Conservation (phyloP, 169 alveolate species). For the Plasmodium cynomolgi region DNA sequence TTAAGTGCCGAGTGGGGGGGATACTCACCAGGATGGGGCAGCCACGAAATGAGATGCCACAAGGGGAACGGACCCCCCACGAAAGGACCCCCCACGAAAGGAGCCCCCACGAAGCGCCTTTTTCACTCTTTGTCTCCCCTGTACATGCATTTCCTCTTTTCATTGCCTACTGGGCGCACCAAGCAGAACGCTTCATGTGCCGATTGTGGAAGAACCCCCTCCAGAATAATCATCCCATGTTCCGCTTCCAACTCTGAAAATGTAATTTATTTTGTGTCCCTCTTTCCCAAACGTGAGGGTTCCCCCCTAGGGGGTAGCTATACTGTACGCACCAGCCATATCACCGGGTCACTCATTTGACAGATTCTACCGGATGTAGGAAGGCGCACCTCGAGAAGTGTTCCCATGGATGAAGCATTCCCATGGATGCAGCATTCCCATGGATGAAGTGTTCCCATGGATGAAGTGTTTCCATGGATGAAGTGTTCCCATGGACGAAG, state of each 20-base stretch:
- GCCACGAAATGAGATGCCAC: neutral
- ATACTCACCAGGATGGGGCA: neutral
- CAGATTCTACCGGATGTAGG: neutral
- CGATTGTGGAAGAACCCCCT: neutral
- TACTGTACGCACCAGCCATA: neutral
- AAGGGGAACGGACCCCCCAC: neutral
- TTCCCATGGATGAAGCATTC: no score
- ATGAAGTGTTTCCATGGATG: no score
- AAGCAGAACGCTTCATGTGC: neutral
- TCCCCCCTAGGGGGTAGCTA: neutral
- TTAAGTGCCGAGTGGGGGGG: neutral
- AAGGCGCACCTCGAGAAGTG: neutral
- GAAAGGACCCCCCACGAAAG: neutral
- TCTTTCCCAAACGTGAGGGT: neutral
- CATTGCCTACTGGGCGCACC: neutral
- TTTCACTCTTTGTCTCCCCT: neutral
- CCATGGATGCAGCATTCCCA: no score
- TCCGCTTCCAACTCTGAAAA: neutral
- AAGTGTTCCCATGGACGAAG: no score
- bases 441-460: no score
- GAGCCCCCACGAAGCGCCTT: neutral
- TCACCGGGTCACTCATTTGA: neutral
- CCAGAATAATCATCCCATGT: neutral
- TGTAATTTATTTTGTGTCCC: neutral
- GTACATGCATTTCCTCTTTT: neutral